A percentile compares a stretch with the other conserved stretches of the same genome.
Evolutionary conservation across 148 eudicot genomes (phyloP).

Genomic region (Fagopyrum esculentum): DNA sequence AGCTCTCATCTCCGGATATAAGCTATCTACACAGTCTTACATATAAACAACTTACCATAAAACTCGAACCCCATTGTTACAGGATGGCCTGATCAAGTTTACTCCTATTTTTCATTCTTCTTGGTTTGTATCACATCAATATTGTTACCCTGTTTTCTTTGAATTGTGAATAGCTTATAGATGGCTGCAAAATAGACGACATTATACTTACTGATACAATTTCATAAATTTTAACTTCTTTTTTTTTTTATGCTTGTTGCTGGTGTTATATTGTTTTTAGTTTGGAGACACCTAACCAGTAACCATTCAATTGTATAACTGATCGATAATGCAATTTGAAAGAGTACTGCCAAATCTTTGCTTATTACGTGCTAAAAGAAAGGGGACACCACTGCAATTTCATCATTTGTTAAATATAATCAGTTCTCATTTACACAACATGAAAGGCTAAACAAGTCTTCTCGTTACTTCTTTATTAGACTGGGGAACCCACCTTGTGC

Average conservation of each 20-base stretch:
- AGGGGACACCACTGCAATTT: neutral
- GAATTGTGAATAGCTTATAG: neutral
- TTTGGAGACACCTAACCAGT: neutral
- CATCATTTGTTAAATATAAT: neutral
- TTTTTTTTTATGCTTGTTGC: neutral
- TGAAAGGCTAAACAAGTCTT: neutral
- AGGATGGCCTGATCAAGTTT: neutral
- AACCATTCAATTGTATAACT: neutral
- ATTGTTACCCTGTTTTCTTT: neutral
- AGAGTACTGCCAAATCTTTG: neutral
- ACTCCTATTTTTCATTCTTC: neutral
- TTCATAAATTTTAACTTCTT: neutral
- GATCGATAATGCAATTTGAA: neutral
- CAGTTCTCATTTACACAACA: neutral
- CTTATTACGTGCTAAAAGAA: neutral
- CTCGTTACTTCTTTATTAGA: too few relatives aligned
- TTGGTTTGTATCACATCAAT: constrained; percentile 1
- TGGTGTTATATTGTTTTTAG: neutral
- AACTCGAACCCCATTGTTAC: neutral
- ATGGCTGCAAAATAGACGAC: neutral
- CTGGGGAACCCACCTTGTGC: too few relatives aligned
- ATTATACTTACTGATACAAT: neutral
- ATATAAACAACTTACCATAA: constrained; percentile 19
- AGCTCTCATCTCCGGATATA: constrained; percentile 63
- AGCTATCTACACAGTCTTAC: constrained; percentile 53